phyloP scores from a whole-genome alignment of 108 stramenopile species.

The Cyclostephanos tholiformis region DNA sequence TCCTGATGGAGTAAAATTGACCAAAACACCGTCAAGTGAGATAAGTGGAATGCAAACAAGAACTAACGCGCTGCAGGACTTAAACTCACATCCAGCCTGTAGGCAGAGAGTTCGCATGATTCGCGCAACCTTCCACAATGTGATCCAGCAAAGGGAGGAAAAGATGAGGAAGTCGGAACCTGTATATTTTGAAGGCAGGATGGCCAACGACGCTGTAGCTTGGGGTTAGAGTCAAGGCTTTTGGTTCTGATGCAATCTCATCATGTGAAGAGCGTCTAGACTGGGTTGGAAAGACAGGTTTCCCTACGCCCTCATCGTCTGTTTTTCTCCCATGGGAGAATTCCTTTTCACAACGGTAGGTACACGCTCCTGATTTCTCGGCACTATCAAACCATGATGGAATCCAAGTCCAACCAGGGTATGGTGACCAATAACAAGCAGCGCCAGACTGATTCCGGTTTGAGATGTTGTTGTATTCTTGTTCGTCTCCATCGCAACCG shows the following conservation, averaged over 20 bases:
- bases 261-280: constrained; percentile 10
- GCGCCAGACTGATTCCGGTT: neutral
- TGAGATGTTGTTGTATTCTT: neutral
- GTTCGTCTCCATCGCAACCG: constrained; percentile 9
- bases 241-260: constrained; percentile 2
- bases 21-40: neutral
- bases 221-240: constrained; percentile 9
- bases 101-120: constrained; percentile 44
- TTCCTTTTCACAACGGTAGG: neutral
- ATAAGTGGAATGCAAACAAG: neutral
- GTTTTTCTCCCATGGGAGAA: neutral
- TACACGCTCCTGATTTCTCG: neutral
- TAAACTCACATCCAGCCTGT: constrained; percentile 58
- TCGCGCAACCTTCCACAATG: constrained; percentile 61
- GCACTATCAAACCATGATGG: constrained; percentile 16
- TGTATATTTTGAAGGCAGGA: constrained; percentile 59
- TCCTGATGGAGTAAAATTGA: constrained; percentile 15
- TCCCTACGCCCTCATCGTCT: neutral
- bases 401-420: constrained; percentile 21
- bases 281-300: constrained; percentile 29
- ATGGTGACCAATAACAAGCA: constrained; percentile 6
- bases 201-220: constrained; percentile 53
- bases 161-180: constrained; percentile 55
- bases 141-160: constrained; percentile 53
- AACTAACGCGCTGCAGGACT: neutral